Base-by-base conservation (phyloP, 2,329 filamentous ascomycete genomes). In the Huntiella moniliformis region DNA sequence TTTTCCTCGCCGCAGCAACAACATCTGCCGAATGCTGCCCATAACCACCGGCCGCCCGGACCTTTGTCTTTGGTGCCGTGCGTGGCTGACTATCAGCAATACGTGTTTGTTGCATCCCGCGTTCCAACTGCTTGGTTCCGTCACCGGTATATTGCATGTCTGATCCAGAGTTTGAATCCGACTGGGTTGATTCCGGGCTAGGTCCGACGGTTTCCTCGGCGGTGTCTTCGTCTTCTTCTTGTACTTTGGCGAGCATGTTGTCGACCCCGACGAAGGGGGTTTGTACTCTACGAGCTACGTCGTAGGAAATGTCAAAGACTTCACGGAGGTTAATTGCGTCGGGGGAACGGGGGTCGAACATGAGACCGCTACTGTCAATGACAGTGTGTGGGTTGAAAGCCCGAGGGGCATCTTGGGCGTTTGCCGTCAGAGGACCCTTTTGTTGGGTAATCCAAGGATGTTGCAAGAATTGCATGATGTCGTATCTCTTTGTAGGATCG, bases 281-380 rank as follows among this genome's bases (percentile, higher is more conserved):
- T 59, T 98, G 91, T 62, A 96, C 91, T 61, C 96, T 86, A 40
- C 91, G 72, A 59, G 96, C 91, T 6, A 98, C 91, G 6, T 91
- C 88, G 56, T 98, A 98, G n/a, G 85, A 81, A 42, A 98, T 88
- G 56, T 98, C 91, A 54, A 98, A 98, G 2, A 96, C 87, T 61
- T 98, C 91, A 50, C 91, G 84, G 10, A 98, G 67, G 58, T 96
- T 96, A 62, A 98, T 80, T 2, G 85, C 87, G 43, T 87, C 91
- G 0, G 91, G 91, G 0, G 87, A 96, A 48, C 91, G 77, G 77
- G 96, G 98, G 60, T 98, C 91, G 63, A 80, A 77, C 13, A 83
- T 77, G 51, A 75, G 78, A 22, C 81, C 79, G 40, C 17, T 42
- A 34, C 67, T 61, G 32, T 74, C 71, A 38, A 67, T 61, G 12